A percentile compares a stretch with the other conserved stretches of the same genome.
phyloP scores from a whole-genome alignment of 495 filamentous ascomycete genomes.

The Penicillium steckii region DNA sequence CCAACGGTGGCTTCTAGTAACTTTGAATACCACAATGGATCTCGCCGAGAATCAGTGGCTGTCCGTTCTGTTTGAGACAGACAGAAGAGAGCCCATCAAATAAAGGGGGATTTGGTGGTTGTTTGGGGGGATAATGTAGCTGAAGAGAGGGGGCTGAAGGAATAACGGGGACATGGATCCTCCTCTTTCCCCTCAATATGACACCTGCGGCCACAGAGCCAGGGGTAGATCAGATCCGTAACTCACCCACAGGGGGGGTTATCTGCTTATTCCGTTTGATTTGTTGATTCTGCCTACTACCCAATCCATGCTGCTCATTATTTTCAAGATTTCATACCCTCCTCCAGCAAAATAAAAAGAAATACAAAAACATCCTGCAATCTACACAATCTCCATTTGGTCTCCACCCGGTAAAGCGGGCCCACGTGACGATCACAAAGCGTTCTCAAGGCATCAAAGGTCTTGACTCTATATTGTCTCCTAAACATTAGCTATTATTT shows the following conservation, averaged over 20 bases:
- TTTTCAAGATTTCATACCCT: no score
- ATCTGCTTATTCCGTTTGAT: no score
- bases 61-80: background rate
- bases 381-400: background rate
- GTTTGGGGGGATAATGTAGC: background rate
- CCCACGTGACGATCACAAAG: constrained; percentile 17
- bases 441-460: constrained; percentile 8
- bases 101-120: background rate
- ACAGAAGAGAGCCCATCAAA: background rate
- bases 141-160: background rate
- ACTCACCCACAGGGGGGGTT: background rate
- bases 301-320: background rate
- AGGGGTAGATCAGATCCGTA: background rate
- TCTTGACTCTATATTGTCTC: constrained; percentile 3
- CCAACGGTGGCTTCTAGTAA: no score
- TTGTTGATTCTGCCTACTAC: background rate
- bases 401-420: constrained; percentile 12
- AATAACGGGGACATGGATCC: background rate
- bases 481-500: constrained; percentile 4
- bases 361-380: no score
- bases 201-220: background rate
- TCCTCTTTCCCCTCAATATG: constrained; percentile 1
- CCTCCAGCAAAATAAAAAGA: no score
- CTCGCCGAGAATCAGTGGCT: background rate
- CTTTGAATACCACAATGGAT: background rate